Conservation (phyloP, 495 filamentous ascomycete genomes). For the Acidiella bohemica region DNA sequence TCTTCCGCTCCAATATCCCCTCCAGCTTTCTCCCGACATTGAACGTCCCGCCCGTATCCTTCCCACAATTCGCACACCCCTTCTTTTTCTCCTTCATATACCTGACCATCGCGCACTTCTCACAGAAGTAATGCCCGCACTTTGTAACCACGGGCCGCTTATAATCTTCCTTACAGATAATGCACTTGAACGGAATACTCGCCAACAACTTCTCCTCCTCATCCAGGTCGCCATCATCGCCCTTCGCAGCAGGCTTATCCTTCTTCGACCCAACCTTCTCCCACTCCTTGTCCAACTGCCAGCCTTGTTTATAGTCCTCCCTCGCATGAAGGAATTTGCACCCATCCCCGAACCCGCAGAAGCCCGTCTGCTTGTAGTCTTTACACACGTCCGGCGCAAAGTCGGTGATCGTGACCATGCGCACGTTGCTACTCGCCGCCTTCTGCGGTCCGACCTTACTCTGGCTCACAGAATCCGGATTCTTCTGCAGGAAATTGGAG, state of each 20-base stretch:
- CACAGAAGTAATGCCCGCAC: slow-evolving; percentile 93
- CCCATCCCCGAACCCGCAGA: slow-evolving; percentile 66
- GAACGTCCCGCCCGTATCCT: slow-evolving; percentile 77
- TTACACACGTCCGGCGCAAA: slow-evolving; percentile 93
- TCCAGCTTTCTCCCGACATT: slow-evolving; percentile 75
- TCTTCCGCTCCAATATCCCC: slow-evolving; percentile 72
- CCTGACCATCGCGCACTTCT: slow-evolving; percentile 68
- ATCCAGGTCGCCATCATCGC: slow-evolving; percentile 43
- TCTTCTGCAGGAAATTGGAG: slow-evolving; percentile 62
- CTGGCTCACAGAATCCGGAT: slow-evolving; percentile 40
- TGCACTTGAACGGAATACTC: slow-evolving; percentile 88
- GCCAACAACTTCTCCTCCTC: slow-evolving; percentile 67
- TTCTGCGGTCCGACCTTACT: slow-evolving; percentile 74
- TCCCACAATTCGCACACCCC: slow-evolving; percentile 71
- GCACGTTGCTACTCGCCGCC: slow-evolving; percentile 76
- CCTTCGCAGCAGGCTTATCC: slow-evolving; percentile 42
- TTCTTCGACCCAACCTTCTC: slow-evolving; percentile 72
- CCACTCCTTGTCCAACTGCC: slow-evolving; percentile 93
- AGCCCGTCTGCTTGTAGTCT: slow-evolving; percentile 84
- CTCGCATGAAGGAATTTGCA: slow-evolving; percentile 82
- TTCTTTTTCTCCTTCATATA: slow-evolving; percentile 60
- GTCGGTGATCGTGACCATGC: slow-evolving; percentile 80
- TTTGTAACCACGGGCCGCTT: slow-evolving; percentile 74
- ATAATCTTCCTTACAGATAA: slow-evolving; percentile 77
- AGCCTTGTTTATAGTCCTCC: slow-evolving; percentile 83